Evolutionary conservation across 192 early-diverging fungal genomes (phyloP).

Genomic region (Irineochytrium annulatum): DNA sequence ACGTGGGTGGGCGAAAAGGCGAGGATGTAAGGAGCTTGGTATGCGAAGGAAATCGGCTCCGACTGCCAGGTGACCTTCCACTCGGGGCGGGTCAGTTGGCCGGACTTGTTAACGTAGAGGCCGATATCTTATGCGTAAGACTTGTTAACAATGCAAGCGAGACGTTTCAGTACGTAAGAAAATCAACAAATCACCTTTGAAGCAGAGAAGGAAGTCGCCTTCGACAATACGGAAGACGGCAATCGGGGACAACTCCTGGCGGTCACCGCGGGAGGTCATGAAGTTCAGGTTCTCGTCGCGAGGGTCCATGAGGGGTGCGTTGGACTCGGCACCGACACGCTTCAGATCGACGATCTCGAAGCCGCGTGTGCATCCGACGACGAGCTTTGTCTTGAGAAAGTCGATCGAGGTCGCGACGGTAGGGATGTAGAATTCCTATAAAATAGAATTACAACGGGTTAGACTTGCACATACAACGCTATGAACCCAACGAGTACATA

Average conservation of each 20-base stretch:
- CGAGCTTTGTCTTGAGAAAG: constrained; percentile 78
- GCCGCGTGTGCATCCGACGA: constrained; percentile 86
- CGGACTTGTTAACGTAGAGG: constrained; percentile 87
- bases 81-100: constrained; percentile 63
- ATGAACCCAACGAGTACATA: constrained; percentile 18
- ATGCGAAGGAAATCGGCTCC: constrained; percentile 57
- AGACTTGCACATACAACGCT: background rate
- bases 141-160: background rate
- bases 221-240: constrained; percentile 75
- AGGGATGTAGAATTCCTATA: constrained; percentile 88
- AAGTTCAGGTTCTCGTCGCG: constrained; percentile 73
- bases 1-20: constrained; percentile 85
- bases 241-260: constrained; percentile 74
- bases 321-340: constrained; percentile 41
- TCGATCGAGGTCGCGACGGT: constrained; percentile 82
- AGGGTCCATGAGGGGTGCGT: constrained; percentile 71
- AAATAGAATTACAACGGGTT: constrained; percentile 2
- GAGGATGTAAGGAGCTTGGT: constrained; percentile 77
- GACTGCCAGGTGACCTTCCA: constrained; percentile 88
- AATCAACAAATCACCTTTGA: constrained; percentile 62
- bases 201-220: constrained; percentile 83
- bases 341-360: constrained; percentile 90
- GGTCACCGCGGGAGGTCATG: constrained; percentile 51
- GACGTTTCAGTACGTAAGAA: background rate
- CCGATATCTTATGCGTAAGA: constrained; percentile 46